Evolutionary conservation across 1,284 basidiomycete genomes (phyloP).

Genomic region (Wolfiporia cocos): DNA sequence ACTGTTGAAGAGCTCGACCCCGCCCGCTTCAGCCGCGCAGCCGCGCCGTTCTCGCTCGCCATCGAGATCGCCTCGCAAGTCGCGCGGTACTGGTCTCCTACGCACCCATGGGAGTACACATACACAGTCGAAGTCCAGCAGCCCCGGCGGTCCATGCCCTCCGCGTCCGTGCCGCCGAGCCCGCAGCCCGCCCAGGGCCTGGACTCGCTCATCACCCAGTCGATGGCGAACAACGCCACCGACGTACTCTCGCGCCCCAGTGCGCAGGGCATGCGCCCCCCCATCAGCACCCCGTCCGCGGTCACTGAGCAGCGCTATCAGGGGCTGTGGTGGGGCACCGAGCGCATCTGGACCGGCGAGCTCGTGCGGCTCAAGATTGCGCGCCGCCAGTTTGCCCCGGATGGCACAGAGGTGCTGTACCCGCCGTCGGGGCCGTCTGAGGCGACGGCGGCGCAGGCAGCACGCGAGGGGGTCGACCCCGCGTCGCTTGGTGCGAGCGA

Average conservation of each 20-base stretch:
- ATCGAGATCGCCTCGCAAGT: constrained; percentile 59
- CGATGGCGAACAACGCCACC: constrained; percentile 16
- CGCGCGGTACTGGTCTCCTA: constrained; percentile 57
- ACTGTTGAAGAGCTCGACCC: constrained; percentile 16
- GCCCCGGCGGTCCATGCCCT: constrained; percentile 21
- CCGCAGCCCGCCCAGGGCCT: constrained; percentile 15
- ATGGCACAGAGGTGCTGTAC: constrained; percentile 49
- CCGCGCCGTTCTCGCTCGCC: constrained; percentile 58
- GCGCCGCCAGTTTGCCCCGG: constrained; percentile 56
- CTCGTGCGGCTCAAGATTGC: constrained; percentile 74
- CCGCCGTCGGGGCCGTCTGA: constrained; percentile 54
- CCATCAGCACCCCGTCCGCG: constrained; percentile 2
- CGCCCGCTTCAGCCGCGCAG: constrained; percentile 35
- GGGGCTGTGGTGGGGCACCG: constrained; percentile 84
- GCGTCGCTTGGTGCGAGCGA: constrained; percentile 44
- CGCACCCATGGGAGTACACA: constrained; percentile 73
- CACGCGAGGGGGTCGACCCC: constrained; percentile 14
- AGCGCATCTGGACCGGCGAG: constrained; percentile 85
- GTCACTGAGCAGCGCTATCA: constrained; percentile 57
- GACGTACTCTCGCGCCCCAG: constrained; percentile 1
- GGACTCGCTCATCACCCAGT: constrained; percentile 17
- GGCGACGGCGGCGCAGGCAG: constrained; percentile 28
- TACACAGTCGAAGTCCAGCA: constrained; percentile 56
- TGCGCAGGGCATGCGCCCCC: constrained; percentile 1
- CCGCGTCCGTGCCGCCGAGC: constrained; percentile 18